Base-by-base conservation (phyloP, 148 eudicot genomes). In the Nepenthes mirabilis region DNA sequence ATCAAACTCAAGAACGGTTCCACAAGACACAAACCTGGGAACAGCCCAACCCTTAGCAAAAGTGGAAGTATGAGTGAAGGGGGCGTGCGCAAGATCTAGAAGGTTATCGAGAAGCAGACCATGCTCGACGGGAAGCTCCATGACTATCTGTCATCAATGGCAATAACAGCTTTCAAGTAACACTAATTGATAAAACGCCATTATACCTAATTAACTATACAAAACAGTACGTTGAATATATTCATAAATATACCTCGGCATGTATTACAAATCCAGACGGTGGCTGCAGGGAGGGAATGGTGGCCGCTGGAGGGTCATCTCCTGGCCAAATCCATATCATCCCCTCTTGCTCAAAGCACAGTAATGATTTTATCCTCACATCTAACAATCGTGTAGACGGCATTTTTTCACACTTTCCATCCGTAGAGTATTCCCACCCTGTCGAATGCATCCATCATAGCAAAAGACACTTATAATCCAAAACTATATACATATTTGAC, bases 261-360 rank as follows among this genome's bases (percentile, higher is more conserved):
- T 88, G 98, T 66, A 93, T 76, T 56, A 82, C 71, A 68, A 83
- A 93, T 43, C 98, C 98, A 2, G 81, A 57, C 51, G 98, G 98
- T 57, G 96, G 98, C 55, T 62, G 76, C 62, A 88, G 66, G 47
- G 95, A 93, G 74, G 98, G 96, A 56, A 88, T 45, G 23, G 60
- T 68, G 56, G 91, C 75, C 13, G 91, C 71, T 43, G 96, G 96
- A 65, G 96, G 89, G 33, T 86, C 98, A 70, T 67, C 73, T 37
- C 96, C 98, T 1, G 98, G 96, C 98, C 96, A 93, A 72, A 93
- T 77, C 98, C 98, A 93, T 71, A 93, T 77, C 88, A 93, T 78
- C 33, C 98, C 98, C 62, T 85, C 96, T 65, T 84, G 83, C 77
- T 93, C 98, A 66, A 83, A 82, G 77, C 98, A 93, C 2, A 89